phyloP scores from a whole-genome alignment of 768 basidiomycete genomes.

The Hygrophoropsis aurantiaca region DNA sequence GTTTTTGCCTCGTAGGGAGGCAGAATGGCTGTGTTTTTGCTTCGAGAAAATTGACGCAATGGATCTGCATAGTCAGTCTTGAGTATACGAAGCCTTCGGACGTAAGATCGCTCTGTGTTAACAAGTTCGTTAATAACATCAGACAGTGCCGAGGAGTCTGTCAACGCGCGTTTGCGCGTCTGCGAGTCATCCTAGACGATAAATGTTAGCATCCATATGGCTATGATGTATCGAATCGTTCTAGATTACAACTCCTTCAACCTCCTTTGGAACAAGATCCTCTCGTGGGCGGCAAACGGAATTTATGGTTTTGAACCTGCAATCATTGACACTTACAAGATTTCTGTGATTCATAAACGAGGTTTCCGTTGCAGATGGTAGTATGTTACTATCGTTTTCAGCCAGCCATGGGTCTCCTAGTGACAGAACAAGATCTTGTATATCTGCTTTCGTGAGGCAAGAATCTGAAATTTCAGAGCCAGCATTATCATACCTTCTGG shows the following conservation, averaged over 20 bases:
- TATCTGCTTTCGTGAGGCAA: constrained; percentile 47
- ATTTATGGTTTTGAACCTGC: constrained; percentile 3
- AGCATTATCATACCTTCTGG: constrained; percentile 53
- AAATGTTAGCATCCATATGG: not conserved
- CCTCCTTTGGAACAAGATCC: too few relatives aligned
- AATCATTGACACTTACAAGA: constrained; percentile 38
- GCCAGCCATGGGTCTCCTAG: constrained; percentile 66
- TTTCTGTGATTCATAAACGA: constrained; percentile 38
- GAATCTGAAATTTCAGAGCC: not conserved
- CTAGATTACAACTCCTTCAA: too few relatives aligned
- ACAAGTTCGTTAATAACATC: constrained; percentile 86
- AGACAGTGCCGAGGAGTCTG: constrained; percentile 63
- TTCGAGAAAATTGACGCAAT: constrained; percentile 79
- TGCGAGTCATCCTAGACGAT: constrained; percentile 20
- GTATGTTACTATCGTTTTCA: constrained; percentile 47
- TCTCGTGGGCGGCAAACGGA: too few relatives aligned
- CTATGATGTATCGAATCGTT: too few relatives aligned
- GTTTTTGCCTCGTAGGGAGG: constrained; percentile 89
- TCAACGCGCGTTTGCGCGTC: constrained; percentile 56
- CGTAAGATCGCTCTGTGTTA: constrained; percentile 86
- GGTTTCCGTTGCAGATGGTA: constrained; percentile 40
- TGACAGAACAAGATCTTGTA: constrained; percentile 76
- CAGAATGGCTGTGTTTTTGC: constrained; percentile 84
- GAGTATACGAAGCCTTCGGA: constrained; percentile 77
- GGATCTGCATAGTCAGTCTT: constrained; percentile 92